Evolutionary conservation across 352 stramenopile species (phyloP).

Genomic region (Globisporangium perplexum): DNA sequence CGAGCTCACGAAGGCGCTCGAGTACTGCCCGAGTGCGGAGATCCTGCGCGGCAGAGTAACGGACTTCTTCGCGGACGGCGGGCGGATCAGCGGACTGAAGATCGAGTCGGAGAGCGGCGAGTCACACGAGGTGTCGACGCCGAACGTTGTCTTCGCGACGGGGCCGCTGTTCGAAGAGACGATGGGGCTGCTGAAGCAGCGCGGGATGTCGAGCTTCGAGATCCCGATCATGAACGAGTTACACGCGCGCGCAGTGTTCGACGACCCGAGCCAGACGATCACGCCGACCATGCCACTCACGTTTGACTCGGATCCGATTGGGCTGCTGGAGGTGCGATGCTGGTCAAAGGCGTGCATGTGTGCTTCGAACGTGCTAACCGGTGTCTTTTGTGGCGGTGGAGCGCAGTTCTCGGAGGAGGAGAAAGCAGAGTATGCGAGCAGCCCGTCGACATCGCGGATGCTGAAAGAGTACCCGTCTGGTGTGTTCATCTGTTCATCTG

Average conservation of each 20-base stretch:
- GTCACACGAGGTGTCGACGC: slow-evolving; percentile 47
- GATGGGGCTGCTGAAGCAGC: slow-evolving; percentile 49
- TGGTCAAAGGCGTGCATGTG: no score
- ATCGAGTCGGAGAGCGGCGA: slow-evolving; percentile 46
- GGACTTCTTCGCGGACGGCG: slow-evolving; percentile 44
- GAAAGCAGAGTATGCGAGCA: slow-evolving; percentile 26
- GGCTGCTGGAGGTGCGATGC: slow-evolving; percentile 40
- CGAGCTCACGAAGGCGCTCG: slow-evolving; percentile 53
- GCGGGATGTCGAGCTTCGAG: slow-evolving; percentile 42
- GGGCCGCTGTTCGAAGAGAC: slow-evolving; percentile 64
- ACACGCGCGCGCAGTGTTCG: slow-evolving; percentile 60
- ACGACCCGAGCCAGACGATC: slow-evolving; percentile 52
- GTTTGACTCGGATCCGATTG: slow-evolving; percentile 69
- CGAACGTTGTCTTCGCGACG: slow-evolving; percentile 65
- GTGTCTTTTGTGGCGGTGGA: neutral
- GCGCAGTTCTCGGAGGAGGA: slow-evolving; percentile 50
- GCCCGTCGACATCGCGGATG: slow-evolving; percentile 34
- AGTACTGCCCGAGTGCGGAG: slow-evolving; percentile 55
- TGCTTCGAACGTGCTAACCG: no score
- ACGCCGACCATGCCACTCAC: slow-evolving; percentile 54
- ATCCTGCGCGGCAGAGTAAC: slow-evolving; percentile 55
- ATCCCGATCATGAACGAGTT: slow-evolving; percentile 72
- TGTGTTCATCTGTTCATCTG: neutral
- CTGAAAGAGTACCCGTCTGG: slow-evolving; percentile 52
- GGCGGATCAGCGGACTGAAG: slow-evolving; percentile 48